Percentiles rank a stretch among this genome's conserved stretches.
These are phyloP conservation scores for Cyclanthera cordifolia DNA, from an alignment of 306 rosid species.

Conservation along the genomic window DNA sequence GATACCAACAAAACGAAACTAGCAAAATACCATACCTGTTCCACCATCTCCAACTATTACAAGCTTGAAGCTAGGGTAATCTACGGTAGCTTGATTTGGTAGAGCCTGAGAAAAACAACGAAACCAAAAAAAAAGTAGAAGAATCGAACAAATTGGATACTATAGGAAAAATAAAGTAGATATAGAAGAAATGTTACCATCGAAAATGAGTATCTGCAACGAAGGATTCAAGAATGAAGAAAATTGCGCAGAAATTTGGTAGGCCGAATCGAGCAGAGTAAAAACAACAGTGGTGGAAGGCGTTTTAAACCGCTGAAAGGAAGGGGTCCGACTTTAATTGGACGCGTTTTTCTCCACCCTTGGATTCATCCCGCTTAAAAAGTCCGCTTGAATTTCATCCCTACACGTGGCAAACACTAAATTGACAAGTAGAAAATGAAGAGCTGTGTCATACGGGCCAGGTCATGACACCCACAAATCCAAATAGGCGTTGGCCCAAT, in stretches of 20 bases:
- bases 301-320: not conserved
- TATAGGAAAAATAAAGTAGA: not conserved
- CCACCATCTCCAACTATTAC: constrained; percentile 84
- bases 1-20: not conserved
- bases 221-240: not conserved
- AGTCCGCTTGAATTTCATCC: constrained; percentile 20
- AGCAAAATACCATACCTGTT: constrained; percentile 31
- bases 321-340: constrained; percentile 14
- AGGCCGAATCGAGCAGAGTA: not conserved
- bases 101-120: constrained; percentile 32
- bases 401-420: not conserved
- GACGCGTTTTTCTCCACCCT: constrained; percentile 19
- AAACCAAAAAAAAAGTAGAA: not conserved
- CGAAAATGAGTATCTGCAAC: not conserved
- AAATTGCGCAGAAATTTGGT: not conserved
- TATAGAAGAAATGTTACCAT: constrained; percentile 4
- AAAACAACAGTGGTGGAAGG: not conserved
- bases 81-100: constrained; percentile 69
- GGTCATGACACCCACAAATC: not conserved
- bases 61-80: constrained; percentile 76
- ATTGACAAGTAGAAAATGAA: not conserved
- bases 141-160: not conserved
- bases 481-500: not conserved
- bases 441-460: not conserved
- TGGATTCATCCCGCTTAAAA: constrained; percentile 21